These are phyloP conservation scores for Paramecium tetraurelia DNA, from an alignment of 73 alveolate genomes.

Conservation along the genomic window DNA sequence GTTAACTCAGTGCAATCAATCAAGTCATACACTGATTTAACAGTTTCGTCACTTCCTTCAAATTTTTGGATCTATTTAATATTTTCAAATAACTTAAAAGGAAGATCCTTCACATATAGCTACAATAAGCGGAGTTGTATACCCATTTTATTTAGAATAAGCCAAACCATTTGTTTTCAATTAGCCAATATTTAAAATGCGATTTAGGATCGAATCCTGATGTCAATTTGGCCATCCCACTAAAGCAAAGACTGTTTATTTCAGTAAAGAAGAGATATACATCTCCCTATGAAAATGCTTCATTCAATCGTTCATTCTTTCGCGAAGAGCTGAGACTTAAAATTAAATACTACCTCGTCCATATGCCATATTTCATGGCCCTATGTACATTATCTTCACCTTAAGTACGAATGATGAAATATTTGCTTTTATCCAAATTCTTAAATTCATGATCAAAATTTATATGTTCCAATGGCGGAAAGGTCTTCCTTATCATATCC, in stretches of 20 bases:
- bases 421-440: constrained; percentile 21
- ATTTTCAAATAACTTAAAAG: constrained; percentile 14
- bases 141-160: constrained; percentile 27
- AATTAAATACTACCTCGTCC: constrained; percentile 10
- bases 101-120: constrained; percentile 36
- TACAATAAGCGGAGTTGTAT: neutral
- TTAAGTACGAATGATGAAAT: constrained; percentile 34
- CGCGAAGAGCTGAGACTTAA: neutral
- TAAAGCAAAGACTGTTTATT: constrained; percentile 20
- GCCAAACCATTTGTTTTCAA: constrained; percentile 51
- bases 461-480: neutral
- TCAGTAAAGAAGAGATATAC: constrained; percentile 39
- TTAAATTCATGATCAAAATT: neutral
- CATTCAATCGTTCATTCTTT: constrained; percentile 43
- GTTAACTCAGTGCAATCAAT: constrained; percentile 9
- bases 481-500: constrained; percentile 3
- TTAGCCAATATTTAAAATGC: constrained; percentile 38
- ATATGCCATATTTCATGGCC: constrained; percentile 53
- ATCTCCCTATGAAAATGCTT: constrained; percentile 48
- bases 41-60: constrained; percentile 32
- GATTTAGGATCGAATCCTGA: neutral
- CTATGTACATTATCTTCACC: constrained; percentile 48
- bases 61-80: neutral
- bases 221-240: constrained; percentile 40
- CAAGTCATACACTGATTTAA: constrained; percentile 32